Conservation (phyloP, 2,329 filamentous ascomycete genomes). For the Zasmidium cellare region DNA sequence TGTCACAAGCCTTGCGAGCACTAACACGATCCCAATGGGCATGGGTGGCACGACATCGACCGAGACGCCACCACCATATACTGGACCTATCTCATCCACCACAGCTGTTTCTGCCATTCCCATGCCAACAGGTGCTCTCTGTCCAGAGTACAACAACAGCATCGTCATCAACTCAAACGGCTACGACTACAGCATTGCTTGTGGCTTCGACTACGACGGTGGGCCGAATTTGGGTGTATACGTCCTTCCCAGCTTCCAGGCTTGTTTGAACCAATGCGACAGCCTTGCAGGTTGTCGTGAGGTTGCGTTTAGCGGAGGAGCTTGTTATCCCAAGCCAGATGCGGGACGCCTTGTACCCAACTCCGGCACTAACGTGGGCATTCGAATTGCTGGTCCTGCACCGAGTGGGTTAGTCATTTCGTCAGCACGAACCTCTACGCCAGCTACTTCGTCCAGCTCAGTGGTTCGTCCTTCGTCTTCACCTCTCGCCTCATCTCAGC, state of each 20-base stretch:
- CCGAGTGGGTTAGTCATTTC: background rate
- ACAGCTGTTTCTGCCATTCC: slow-evolving; percentile 1
- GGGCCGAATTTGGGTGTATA: slow-evolving; percentile 1
- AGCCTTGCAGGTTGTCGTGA: slow-evolving; percentile 18
- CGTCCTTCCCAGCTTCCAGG: slow-evolving; percentile 9
- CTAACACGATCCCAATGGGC: slow-evolving; percentile 26
- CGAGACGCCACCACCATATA: slow-evolving; percentile 24
- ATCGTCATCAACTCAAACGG: slow-evolving; percentile 6
- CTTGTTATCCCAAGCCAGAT: background rate
- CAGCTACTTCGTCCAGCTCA: background rate
- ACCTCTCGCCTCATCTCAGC: background rate
- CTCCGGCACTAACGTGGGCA: background rate
- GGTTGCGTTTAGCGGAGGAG: slow-evolving; percentile 2
- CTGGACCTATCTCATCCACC: slow-evolving; percentile 28
- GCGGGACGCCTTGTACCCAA: background rate
- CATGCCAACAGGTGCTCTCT: background rate
- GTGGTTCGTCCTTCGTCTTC: background rate
- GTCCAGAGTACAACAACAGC: background rate
- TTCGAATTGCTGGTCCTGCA: background rate
- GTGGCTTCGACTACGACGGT: slow-evolving; percentile 13
- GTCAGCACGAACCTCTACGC: background rate
- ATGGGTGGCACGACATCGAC: slow-evolving; percentile 29
- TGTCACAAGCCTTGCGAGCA: slow-evolving; percentile 18
- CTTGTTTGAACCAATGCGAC: slow-evolving; percentile 22
- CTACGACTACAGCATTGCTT: slow-evolving; percentile 6